Evolutionary conservation across 2,329 filamentous ascomycete genomes (phyloP), one percentile per base, ranked within the genome.

Genomic region (Cordyceps cicadae): DNA sequence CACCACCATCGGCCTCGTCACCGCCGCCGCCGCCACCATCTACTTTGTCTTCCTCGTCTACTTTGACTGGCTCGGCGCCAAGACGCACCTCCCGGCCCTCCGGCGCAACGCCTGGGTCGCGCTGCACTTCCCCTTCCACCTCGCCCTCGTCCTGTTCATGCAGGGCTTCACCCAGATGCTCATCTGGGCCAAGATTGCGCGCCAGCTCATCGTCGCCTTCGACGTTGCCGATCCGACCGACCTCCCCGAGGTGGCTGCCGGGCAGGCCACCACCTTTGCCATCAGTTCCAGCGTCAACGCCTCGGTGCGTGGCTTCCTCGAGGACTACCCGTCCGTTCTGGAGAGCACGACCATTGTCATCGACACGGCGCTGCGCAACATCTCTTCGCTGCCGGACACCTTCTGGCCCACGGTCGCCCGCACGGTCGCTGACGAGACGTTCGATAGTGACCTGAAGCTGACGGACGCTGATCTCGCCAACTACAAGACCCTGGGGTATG

Each of bases 81-180:
- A 83, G 57, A 80, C 84, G 61, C 78, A 85, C 41, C 81, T 79
- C 75, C 70, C 82, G 71, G 62, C 76, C 69, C 74, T 83, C 46
- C 79, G 82, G 5, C 86, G 88, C 64, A 81, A 85, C 55, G 70
- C 83, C 55, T 85, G 82, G 82, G 77, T 79, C 0, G 62, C 76
- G 2, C 68, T 84, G 0, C 85, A 87, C 70, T 82, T 87, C 61
- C 85, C 85, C 0, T 83, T 87, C 66, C 84, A 88, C 64, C 76
- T 87, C 2, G 74, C 81, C 6, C 78, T 88, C 39, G 80, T 86
- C 9, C 78, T 88, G 8, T 79, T 87, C n/a, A 80, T 86, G 50
- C 84, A 87, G 67, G 85, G 82, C 11, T 76, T 79, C 45, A 83
- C 83, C 12, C 83, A 87, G 64, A 80, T 86, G 54, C 71, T 79